These are phyloP conservation scores for Pleodorina starrii DNA, from an alignment of 139 green algal genomes.

Conservation along the genomic window DNA sequence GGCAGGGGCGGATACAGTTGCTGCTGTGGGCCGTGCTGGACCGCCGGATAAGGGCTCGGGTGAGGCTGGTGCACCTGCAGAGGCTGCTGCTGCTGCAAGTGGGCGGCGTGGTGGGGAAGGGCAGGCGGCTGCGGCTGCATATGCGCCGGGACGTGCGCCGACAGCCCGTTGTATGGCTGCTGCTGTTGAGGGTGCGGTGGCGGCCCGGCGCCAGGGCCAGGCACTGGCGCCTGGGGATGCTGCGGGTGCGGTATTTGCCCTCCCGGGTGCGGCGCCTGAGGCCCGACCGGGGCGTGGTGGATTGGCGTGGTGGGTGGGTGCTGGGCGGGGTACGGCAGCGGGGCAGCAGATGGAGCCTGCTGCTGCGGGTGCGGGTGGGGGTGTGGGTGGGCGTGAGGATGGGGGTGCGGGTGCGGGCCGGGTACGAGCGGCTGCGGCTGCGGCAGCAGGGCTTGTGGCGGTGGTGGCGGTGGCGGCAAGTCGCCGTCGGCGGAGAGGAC, in stretches of 20 bases:
- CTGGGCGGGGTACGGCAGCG: background rate
- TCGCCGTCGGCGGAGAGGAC: slow-evolving; percentile 4
- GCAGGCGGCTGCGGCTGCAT: background rate
- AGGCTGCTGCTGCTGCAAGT: background rate
- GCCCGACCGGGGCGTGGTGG: background rate
- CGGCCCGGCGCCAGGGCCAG: too few relatives aligned
- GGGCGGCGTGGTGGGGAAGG: background rate
- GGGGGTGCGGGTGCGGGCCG: background rate
- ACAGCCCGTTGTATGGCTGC: background rate
- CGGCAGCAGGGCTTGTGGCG: background rate
- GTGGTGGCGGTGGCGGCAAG: background rate
- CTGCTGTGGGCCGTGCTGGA: background rate
- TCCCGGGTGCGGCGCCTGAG: background rate
- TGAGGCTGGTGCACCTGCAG: background rate
- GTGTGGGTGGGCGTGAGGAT: background rate
- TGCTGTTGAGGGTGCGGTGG: too few relatives aligned
- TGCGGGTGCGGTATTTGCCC: too few relatives aligned
- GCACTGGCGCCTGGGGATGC: too few relatives aligned
- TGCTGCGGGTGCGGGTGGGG: background rate
- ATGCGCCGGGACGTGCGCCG: background rate
- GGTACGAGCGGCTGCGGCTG: background rate
- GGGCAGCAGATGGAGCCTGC: slow-evolving; percentile 1
- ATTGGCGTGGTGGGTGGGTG: background rate
- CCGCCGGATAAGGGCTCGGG: background rate
- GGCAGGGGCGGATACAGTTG: background rate